Percentiles rank a stretch among this genome's conserved stretches.
These are phyloP conservation scores for Pontederia paniculata DNA, from an alignment of 176 grass and related monocot genomes.

Conservation along the genomic window DNA sequence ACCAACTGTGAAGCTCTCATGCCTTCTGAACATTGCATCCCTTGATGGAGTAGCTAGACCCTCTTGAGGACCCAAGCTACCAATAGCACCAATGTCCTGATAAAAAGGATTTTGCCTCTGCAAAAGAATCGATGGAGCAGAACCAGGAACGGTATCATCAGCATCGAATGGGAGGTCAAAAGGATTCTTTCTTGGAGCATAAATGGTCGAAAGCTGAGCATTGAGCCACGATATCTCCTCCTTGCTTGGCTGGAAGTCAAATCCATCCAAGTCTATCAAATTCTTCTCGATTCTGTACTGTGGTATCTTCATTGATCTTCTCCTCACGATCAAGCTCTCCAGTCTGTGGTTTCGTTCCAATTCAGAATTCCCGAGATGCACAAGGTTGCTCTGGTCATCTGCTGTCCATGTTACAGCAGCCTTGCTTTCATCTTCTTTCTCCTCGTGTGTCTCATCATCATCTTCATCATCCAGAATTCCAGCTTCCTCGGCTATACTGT, in stretches of 20 bases:
- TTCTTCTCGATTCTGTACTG: constrained; percentile 16
- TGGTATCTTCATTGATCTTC: constrained; percentile 31
- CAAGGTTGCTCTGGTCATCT: constrained; percentile 87
- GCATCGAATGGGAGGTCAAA: constrained; percentile 37
- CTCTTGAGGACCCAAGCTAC: constrained; percentile 16
- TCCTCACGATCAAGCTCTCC: constrained; percentile 63
- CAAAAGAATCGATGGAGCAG: constrained; percentile 27
- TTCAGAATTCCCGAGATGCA: constrained; percentile 88
- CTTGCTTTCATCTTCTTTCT: constrained; percentile 38
- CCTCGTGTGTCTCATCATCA: constrained; percentile 18
- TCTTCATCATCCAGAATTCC: constrained; percentile 22
- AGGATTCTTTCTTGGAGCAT: constrained; percentile 39
- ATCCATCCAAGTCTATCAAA: constrained; percentile 32
- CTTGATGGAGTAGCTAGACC: constrained; percentile 13
- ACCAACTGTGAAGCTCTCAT: constrained; percentile 36
- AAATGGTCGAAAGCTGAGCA: constrained; percentile 16
- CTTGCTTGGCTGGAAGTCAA: constrained; percentile 20
- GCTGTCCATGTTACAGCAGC: constrained; percentile 70
- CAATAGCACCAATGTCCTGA: constrained; percentile 5
- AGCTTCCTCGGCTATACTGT: constrained; percentile 27
- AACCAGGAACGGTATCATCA: constrained; percentile 35
- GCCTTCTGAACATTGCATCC: constrained; percentile 22
- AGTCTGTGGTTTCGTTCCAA: constrained; percentile 78
- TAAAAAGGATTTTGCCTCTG: constrained; percentile 29
- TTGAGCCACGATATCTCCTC: constrained; percentile 33